Percentiles rank a stretch among this genome's conserved stretches.
Conservation (phyloP, 768 basidiomycete genomes). For the Pleurotus eryngii region DNA sequence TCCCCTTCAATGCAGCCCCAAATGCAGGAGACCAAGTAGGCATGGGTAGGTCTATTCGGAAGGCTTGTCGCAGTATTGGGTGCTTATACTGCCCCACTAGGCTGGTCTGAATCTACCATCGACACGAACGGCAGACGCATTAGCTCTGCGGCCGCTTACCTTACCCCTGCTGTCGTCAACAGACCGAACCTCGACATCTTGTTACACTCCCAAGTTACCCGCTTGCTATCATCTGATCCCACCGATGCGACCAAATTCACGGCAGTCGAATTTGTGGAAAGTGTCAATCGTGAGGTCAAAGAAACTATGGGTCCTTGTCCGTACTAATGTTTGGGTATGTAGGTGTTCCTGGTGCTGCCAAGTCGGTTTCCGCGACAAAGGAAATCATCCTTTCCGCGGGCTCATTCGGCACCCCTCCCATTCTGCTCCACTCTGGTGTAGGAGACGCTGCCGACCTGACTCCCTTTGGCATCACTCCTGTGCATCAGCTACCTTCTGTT, state of each 20-base stretch:
- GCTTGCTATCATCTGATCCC: neutral
- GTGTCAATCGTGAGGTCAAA: conserved; percentile 12
- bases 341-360: neutral
- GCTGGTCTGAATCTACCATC: conserved; percentile 25
- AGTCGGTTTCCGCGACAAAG: conserved; percentile 21
- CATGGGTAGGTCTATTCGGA: conserved; percentile 15
- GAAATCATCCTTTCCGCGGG: conserved; percentile 38
- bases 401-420: conserved; percentile 28
- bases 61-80: neutral
- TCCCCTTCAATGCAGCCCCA: conserved; percentile 30
- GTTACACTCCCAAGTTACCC: conserved; percentile 10
- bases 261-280: neutral
- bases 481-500: conserved; percentile 32
- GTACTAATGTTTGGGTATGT: neutral
- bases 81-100: conserved; percentile 12
- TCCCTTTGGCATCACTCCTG: conserved; percentile 26
- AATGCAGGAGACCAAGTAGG: conserved; percentile 28
- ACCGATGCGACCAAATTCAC: neutral
- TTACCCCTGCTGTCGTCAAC: conserved; percentile 21
- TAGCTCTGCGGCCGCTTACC: conserved; percentile 27
- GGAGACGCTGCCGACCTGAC: conserved; percentile 23
- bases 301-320: conserved; percentile 8
- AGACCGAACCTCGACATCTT: conserved; percentile 30
- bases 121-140: conserved; percentile 22
- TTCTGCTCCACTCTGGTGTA: conserved; percentile 35